Base-by-base conservation (phyloP, 2,329 filamentous ascomycete species). In the Alternaria panax region DNA sequence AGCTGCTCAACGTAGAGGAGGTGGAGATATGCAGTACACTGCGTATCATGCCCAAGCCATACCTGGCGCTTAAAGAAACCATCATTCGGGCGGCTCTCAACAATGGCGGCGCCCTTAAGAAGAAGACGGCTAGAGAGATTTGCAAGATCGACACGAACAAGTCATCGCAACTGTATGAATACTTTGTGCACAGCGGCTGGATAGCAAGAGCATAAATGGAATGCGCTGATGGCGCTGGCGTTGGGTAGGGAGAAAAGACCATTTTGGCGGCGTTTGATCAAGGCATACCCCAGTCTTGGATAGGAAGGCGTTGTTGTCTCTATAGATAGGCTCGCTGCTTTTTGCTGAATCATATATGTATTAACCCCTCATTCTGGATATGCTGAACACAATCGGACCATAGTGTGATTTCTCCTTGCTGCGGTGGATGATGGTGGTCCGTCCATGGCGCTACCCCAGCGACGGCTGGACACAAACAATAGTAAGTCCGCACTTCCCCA, bases 151-250 rank as follows among this genome's bases (percentile, higher is more conserved):
- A 98, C 72, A 87, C 88, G 9, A 90, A 91, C 64, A 98, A 97
- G 78, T 90, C 91, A 0, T 89, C 90, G 18, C 86, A 92, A 66
- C 88, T 98, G 58, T 97, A 94, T 79, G 95, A 98, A 77, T 98
- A 97, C 76, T 93, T 97, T 81, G 91, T 96, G 63, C 92, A 93
- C 74, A 89, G 89, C 56, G 95, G 94, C 3, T 98, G 94, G 93
- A 89, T 98, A 61, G 90, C 89, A 30, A 95, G 96, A 82, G 91
- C 89, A 25, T 96, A 46, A 66, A 66, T 41, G 42, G n/a, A 42
- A 25, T 6, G 54, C 27, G 60, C 53, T 54, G 38, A 57, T 64
- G 24, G 41, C 54, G 24, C 42, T 42, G 45, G 45, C 30, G 45
- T 48, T 48, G 24, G 45, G 30, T 25, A 48, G 30, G 20, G 45